Evolutionary conservation across 495 filamentous ascomycete species (phyloP), one percentile per base, ranked within the genome.

Genomic region (Cairneyella variabilis): DNA sequence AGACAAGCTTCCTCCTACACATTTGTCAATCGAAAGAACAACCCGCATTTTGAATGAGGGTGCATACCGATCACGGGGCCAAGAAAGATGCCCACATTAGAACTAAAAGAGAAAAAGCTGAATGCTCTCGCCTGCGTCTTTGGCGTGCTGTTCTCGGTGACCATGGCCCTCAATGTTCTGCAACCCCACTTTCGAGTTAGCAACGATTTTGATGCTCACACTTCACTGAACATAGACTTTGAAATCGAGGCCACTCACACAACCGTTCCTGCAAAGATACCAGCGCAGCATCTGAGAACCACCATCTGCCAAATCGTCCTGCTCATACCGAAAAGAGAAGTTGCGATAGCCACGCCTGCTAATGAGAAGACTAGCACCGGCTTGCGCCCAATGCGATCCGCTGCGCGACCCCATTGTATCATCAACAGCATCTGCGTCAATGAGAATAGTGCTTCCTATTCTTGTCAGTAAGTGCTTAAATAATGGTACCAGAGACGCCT

Each of bases 81-180:
- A 3, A 86, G 30, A 57, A 86, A 78, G 21, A 88, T 79, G n/a
- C 86, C 86, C 17, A 88, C 2, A 58, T 89, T 88, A 21, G 81
- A 76, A 3, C 71, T 69, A 56, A 90, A 86, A 17, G 84, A 81
- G 59, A 88, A 90, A 71, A 79, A 85, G 59, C 81, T 82, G 64
- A 90, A 90, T 10, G 83, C 81, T 21, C 74, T 66, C 1, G 85
- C 86, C 64, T 88, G 84, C 1, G 81, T 86, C 60, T 73, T 75
- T 21, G 73, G 63, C 4, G 83, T 84, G 66, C 78, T 83, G 61
- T 82, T 81, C 68, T 89, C 85, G 28, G 80, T 75, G 45, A 89
- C 73, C 82, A 88, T 88, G 23, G 85, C 78, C 16, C 85, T 76
- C 43, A 89, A 76, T 11, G 84, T 88, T 3, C 58, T 61, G 10